Evolutionary conservation across 768 basidiomycete species (phyloP), one percentile per base, ranked within the genome.

Genomic region (Lactifluus pinguis): DNA sequence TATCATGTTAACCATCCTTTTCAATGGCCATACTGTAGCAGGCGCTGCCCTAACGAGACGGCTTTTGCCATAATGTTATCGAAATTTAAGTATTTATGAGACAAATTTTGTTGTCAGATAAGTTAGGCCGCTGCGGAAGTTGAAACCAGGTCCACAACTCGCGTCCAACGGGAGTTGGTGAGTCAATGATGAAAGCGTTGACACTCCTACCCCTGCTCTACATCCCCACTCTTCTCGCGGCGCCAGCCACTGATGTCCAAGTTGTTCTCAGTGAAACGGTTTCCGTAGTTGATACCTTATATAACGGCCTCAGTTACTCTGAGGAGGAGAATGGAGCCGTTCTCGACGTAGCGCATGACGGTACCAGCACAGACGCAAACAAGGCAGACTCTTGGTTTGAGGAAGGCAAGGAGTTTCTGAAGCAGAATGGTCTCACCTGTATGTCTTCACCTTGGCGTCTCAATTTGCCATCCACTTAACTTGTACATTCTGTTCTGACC

Each of bases 401-500:
- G 56, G 72, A 81, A 25, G 87, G 85, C 19, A 80, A 76, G 70
- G 76, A 86, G 66, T 89, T 80, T 67, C 77, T 89, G 58, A 81
- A 83, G 70, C 81, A 89, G 74, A 79, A 87, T 53, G 84, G 80
- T n/a, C 66, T 91, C 36, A 73, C 81, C 47, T 92, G 90, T 92
- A 67, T 72, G 86, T 56, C 15, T 47, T 47, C 41, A 8, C 36
- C 38, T 6, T 50, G 11, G 41, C 48, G 4, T 42, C 21, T 3
- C 13, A 10, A n/a, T 47, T 11, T 17, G 7, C 13, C 7, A 29
- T 41, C 8, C 17, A 11, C 29, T 49, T 34, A 48, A 50, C 14
- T 29, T 25, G 30, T 6, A 29, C 36, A 34, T n/a, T 38, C 19
- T 15, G 3, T 36, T 47, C n/a, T 38, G n/a, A 29, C 15, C 8